Evolutionary conservation across 306 rosid species (phyloP).

Genomic region (Corylus heterophylla): DNA sequence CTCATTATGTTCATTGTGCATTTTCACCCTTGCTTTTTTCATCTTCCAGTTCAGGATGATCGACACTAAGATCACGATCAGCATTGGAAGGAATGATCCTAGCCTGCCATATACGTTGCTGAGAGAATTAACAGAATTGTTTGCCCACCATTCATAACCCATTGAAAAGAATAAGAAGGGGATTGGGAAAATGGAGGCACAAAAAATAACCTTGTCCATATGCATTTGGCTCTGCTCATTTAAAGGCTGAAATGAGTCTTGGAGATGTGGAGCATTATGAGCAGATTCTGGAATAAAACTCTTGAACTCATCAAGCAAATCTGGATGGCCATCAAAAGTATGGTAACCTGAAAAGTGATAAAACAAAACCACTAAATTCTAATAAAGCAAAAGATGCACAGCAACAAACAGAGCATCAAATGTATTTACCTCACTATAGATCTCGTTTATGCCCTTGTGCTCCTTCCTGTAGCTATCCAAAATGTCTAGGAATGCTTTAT

Average conservation of each 20-base stretch:
- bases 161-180: conserved; percentile 12
- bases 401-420: neutral
- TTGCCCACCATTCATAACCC: conserved; percentile 20
- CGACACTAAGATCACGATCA: conserved; percentile 74
- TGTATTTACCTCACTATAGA: conserved; percentile 72
- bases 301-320: conserved; percentile 84
- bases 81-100: conserved; percentile 51
- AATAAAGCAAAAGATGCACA: neutral
- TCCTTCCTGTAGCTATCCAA: conserved; percentile 96
- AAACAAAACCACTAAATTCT: neutral
- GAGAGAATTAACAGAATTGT: conserved; percentile 28
- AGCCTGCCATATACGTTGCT: conserved; percentile 71
- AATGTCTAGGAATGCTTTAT: conserved; percentile 93
- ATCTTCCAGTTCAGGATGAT: conserved; percentile 69
- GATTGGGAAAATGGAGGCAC: neutral
- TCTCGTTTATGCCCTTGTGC: conserved; percentile 87
- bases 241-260: conserved; percentile 59
- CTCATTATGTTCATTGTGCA: conserved; percentile 53
- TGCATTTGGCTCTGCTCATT: conserved; percentile 65
- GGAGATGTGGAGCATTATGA: conserved; percentile 52
- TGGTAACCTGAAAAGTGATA: conserved; percentile 59
- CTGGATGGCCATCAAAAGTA: conserved; percentile 72
- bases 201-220: conserved; percentile 51
- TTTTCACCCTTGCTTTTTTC: conserved; percentile 69
- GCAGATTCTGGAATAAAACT: conserved; percentile 86